A percentile compares a stretch with the other conserved stretches of the same genome.
phyloP scores from a whole-genome alignment of 352 stramenopile genomes.

The Globisporangium iwayamae region DNA sequence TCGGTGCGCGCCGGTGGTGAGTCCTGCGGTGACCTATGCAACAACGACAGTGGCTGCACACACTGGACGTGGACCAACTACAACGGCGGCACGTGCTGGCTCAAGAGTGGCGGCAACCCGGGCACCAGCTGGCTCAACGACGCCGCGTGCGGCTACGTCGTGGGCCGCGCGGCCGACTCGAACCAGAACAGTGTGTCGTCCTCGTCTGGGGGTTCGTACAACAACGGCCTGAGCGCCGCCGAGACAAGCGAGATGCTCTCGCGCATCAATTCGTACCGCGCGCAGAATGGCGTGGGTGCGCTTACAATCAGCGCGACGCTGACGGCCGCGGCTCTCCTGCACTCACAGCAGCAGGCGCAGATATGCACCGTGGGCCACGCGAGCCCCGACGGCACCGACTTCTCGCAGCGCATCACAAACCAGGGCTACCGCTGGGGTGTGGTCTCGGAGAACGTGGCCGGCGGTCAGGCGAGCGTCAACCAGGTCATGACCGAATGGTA shows the following conservation, averaged over 20 bases:
- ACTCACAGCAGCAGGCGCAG: constrained; percentile 41
- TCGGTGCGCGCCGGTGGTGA: constrained; percentile 10
- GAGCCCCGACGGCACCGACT: constrained; percentile 32
- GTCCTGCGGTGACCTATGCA: constrained; percentile 18
- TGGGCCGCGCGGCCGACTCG: constrained; percentile 23
- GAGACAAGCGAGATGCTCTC: constrained; percentile 42
- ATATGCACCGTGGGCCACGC: constrained; percentile 39
- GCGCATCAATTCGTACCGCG: constrained; percentile 50
- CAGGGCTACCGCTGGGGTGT: constrained; percentile 40
- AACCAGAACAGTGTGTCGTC: neutral
- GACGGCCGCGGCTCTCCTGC: constrained; percentile 26
- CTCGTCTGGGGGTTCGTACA: neutral
- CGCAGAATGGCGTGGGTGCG: constrained; percentile 25
- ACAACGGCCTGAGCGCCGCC: neutral
- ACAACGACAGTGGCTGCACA: constrained; percentile 26
- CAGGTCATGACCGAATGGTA: constrained; percentile 43
- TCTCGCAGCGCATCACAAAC: constrained; percentile 33
- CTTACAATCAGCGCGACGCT: constrained; percentile 41
- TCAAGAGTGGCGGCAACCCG: constrained; percentile 31
- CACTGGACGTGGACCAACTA: constrained; percentile 58
- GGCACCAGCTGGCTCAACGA: constrained; percentile 20
- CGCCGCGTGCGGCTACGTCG: constrained; percentile 34
- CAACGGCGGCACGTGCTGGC: constrained; percentile 49
- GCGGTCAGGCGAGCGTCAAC: constrained; percentile 28
- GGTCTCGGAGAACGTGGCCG: constrained; percentile 46